Evolutionary conservation across 1,284 basidiomycete species (phyloP).

Genomic region (Trichosporon faecale): DNA sequence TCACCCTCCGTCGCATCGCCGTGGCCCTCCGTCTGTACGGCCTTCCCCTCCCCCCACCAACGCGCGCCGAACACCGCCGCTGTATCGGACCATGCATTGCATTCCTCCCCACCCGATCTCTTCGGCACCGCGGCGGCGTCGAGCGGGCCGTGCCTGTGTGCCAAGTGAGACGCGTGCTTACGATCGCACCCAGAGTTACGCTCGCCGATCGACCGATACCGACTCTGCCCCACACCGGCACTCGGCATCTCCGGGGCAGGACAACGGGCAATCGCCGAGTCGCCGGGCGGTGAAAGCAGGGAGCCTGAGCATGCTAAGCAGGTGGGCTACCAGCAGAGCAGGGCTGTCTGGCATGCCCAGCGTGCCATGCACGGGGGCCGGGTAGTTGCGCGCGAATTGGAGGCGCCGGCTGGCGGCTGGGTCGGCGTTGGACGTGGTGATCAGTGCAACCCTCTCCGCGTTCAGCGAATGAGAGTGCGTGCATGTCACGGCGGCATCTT

Average conservation of each 20-base stretch:
- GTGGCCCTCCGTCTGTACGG: neutral
- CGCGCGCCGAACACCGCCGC: neutral
- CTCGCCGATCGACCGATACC: neutral
- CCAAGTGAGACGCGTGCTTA: neutral
- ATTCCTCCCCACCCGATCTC: neutral
- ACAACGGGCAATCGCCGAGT: neutral
- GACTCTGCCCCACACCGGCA: neutral
- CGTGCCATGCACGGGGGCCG: neutral
- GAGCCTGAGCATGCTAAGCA: no score
- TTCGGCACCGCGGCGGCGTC: neutral
- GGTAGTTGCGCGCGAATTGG: neutral
- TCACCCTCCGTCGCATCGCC: neutral
- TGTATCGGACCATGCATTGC: neutral
- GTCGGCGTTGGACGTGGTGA: neutral
- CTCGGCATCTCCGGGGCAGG: neutral
- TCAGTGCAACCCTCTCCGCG: neutral
- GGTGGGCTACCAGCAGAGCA: neutral
- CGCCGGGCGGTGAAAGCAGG: no score
- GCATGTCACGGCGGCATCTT: neutral
- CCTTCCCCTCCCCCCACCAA: neutral
- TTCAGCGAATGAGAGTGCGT: neutral
- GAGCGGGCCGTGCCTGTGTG: neutral
- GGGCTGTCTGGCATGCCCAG: neutral
- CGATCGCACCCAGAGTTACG: neutral
- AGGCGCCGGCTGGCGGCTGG: neutral